Conservation (phyloP, 108 stramenopile species). For the Cyclotella choctawhatcheeana region DNA sequence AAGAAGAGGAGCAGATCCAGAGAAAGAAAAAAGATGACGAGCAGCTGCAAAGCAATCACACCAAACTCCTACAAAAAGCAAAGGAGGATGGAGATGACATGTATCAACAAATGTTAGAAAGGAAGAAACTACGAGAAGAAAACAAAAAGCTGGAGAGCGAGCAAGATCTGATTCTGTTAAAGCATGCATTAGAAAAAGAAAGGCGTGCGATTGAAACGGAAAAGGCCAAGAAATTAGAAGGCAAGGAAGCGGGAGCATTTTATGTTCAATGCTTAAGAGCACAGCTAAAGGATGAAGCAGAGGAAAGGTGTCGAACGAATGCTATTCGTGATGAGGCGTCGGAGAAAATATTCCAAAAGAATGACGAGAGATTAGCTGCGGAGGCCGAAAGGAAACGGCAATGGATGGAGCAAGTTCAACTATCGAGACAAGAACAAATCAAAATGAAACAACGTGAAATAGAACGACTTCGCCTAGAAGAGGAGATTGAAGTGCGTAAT, state of each 20-base stretch:
- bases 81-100: constrained; percentile 40
- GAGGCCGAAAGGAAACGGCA: constrained; percentile 28
- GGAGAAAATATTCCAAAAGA: constrained; percentile 33
- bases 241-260: constrained; percentile 37
- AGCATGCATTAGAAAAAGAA: constrained; percentile 52
- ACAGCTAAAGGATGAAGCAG: constrained; percentile 38
- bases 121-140: constrained; percentile 27
- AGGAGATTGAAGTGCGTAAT: constrained; percentile 29
- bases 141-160: constrained; percentile 24
- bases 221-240: constrained; percentile 46
- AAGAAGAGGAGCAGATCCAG: constrained; percentile 41
- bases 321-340: constrained; percentile 36
- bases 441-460: constrained; percentile 40
- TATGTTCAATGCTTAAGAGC: constrained; percentile 31
- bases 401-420: constrained; percentile 45
- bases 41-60: constrained; percentile 32
- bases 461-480: constrained; percentile 23
- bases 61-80: constrained; percentile 15
- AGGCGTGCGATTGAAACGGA: constrained; percentile 32
- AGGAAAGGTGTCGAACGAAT: constrained; percentile 31
- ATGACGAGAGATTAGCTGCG: constrained; percentile 37
- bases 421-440: constrained; percentile 52
- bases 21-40: constrained; percentile 21
- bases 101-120: constrained; percentile 19
- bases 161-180: constrained; percentile 43